Evolutionary conservation across 176 grass and related monocot species (phyloP).

Genomic region (Rhipidocladum racemiflorum): DNA sequence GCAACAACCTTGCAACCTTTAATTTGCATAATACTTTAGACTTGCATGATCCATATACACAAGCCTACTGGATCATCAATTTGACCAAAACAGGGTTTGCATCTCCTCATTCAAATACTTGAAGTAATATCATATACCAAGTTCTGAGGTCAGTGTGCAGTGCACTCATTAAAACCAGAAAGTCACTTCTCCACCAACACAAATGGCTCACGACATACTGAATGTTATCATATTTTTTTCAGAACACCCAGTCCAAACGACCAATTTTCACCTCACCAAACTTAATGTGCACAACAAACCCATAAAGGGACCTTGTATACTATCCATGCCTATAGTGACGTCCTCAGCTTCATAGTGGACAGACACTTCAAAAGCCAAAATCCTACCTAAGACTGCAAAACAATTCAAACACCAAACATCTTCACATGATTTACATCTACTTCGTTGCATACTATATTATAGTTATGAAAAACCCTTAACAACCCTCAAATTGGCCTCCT

Average conservation of each 20-base stretch:
- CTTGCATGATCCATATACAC: neutral
- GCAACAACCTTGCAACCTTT: neutral
- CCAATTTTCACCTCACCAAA: neutral
- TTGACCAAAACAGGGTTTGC: neutral
- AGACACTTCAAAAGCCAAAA: conserved; percentile 12
- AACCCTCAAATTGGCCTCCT: neutral
- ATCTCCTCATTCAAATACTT: neutral
- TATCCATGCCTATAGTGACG: neutral
- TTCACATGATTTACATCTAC: neutral
- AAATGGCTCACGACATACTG: neutral
- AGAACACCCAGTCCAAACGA: neutral
- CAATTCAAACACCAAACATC: neutral
- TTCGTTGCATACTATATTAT: neutral
- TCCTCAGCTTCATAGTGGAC: neutral
- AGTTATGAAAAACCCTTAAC: neutral
- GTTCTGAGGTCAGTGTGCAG: neutral
- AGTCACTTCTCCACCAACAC: neutral
- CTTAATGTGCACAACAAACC: neutral
- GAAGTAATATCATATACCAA: neutral
- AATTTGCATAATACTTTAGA: neutral
- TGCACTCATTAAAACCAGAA: neutral
- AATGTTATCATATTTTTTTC: neutral
- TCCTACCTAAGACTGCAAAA: neutral
- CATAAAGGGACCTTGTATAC: neutral
- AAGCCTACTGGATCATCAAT: conserved; percentile 4